Base-by-base conservation (phyloP, 2,329 filamentous ascomycete species). In the Alternaria longipes region DNA sequence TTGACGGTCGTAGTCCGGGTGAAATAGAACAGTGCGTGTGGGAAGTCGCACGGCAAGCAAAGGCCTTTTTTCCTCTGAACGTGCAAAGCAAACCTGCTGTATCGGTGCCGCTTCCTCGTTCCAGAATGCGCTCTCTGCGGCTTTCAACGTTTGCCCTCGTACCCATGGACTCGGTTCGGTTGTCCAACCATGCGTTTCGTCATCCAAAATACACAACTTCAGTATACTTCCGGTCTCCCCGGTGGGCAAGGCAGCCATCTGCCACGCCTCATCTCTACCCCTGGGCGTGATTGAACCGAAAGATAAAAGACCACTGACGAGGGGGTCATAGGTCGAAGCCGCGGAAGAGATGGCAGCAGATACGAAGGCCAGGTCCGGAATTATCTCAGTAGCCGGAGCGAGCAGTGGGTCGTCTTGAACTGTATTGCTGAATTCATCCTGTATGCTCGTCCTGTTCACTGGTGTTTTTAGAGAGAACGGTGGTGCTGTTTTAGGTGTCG, bases 201-300 rank as follows among this genome's bases (percentile, higher is more conserved):
- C 74, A 4, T 81, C 79, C 4, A 89, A 74, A 7, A 81, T 80
- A 5, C 84, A 75, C 3, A 92, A 71, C 3, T 86, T 85, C 9
- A 92, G 77, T 1, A 86, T 77, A 64, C 89, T 85, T 1, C 87
- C 86, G 14, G 82, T 84, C 50, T 84, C 81, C n/a, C 90, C 90
- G 3, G 84, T 62, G 11, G 75, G 72, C 2, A 81, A 61, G 5
- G 74, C 72, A 16, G 78, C 73, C 5, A 79, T 64, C 12, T 69
- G 68, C 40, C 62, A 68, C 2, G 68, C 58, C 9, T 64, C 56
- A 9, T 80, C 5, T 80, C 54, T 64, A 11, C 62, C 63, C 32
- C 83, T 69, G 79, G 84, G 63, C 81, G 86, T 62, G 84, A 80
- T 66, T 80, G 86, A 84, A 1, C 89, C 89, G 28, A 87, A 79